These are phyloP conservation scores for Oryza coarctata DNA, from an alignment of 176 grass and related monocot species.

Conservation along the genomic window DNA sequence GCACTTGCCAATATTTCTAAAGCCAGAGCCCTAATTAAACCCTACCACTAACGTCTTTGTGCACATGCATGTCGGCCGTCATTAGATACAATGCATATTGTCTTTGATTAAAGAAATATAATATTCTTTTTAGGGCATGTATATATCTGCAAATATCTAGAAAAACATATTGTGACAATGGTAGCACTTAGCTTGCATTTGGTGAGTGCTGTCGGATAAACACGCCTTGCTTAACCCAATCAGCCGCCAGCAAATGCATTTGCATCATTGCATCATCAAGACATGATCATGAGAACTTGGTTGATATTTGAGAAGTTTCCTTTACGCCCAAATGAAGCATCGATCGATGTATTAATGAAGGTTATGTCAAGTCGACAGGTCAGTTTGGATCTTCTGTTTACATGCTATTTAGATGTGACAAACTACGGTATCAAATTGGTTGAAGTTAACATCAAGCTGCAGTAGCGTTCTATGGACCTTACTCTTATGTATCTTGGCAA, in stretches of 20 bases:
- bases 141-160: neutral
- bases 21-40: neutral
- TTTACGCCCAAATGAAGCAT: neutral
- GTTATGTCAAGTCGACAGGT: neutral
- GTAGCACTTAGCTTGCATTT: neutral
- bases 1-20: neutral
- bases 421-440: neutral
- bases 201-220: neutral
- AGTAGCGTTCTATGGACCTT: neutral
- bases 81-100: neutral
- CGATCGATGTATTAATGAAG: no score
- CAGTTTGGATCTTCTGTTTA: neutral
- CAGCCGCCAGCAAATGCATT: no score
- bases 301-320: neutral
- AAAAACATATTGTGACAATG: neutral
- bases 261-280: no score
- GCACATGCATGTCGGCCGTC: neutral
- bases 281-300: no score
- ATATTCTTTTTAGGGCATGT: neutral
- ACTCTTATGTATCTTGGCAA: neutral
- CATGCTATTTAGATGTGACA: neutral
- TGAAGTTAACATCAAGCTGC: neutral
- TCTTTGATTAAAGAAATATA: slow-evolving; percentile 1
- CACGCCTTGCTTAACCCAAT: slow-evolving; percentile 8
- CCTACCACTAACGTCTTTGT: neutral